These are phyloP conservation scores for Ambrosia trifida DNA, from an alignment of 129 eudicot species.

Conservation along the genomic window DNA sequence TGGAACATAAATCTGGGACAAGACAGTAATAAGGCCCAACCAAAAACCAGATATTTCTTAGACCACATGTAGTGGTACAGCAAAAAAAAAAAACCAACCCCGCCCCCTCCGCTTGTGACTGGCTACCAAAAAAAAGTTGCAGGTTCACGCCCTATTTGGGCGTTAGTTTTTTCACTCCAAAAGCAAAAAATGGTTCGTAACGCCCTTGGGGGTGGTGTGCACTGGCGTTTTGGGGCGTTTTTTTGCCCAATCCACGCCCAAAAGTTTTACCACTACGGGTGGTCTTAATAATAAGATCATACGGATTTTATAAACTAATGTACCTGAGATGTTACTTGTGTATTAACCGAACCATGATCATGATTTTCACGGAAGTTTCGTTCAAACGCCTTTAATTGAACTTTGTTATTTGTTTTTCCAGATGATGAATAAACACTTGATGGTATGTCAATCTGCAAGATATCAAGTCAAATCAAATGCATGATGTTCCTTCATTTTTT, in stretches of 20 bases:
- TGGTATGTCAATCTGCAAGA: slow-evolving; percentile 57
- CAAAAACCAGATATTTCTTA: too few relatives aligned
- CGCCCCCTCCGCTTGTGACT: too few relatives aligned
- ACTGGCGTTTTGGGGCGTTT: too few relatives aligned
- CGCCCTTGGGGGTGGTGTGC: too few relatives aligned
- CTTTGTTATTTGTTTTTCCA: slow-evolving; percentile 36
- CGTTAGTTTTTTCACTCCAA: too few relatives aligned
- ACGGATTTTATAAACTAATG: slow-evolving; percentile 7
- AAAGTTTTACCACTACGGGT: too few relatives aligned
- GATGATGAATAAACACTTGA: slow-evolving; percentile 46
- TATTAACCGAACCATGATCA: slow-evolving; percentile 55
- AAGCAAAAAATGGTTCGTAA: too few relatives aligned
- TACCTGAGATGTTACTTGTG: slow-evolving; percentile 73
- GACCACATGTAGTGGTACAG: too few relatives aligned
- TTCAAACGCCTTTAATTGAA: slow-evolving; percentile 31
- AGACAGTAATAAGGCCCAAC: slow-evolving; percentile 10
- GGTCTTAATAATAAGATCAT: not conserved
- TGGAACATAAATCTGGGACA: slow-evolving; percentile 66
- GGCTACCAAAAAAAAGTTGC: too few relatives aligned
- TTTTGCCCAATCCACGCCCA: too few relatives aligned
- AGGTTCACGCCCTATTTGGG: too few relatives aligned
- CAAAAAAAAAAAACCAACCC: too few relatives aligned
- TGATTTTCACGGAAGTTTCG: slow-evolving; percentile 68
- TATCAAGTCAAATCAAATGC: slow-evolving; percentile 18
- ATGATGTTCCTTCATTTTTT: not conserved